These are phyloP conservation scores for Athelia sp. DNA, from an alignment of 1,284 basidiomycete species.

Conservation along the genomic window DNA sequence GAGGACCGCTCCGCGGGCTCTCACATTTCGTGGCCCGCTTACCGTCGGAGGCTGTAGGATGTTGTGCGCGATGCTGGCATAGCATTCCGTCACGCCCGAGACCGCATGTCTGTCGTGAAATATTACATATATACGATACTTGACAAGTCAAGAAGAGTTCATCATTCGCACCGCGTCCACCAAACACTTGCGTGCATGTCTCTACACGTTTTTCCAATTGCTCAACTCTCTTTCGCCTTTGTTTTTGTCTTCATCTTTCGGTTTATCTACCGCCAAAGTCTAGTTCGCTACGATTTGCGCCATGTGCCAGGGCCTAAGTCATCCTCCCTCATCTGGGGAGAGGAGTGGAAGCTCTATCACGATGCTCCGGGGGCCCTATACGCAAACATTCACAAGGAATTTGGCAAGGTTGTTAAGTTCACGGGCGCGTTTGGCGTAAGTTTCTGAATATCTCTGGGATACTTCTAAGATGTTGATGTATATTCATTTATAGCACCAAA, in stretches of 20 bases:
- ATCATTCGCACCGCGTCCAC: constrained; percentile 42
- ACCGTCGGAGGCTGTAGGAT: too few species aligned
- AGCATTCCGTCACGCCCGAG: too few species aligned
- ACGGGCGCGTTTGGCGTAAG: constrained; percentile 50
- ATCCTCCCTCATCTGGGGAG: constrained; percentile 50
- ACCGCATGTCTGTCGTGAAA: too few species aligned
- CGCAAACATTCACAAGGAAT: constrained; percentile 42
- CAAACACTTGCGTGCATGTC: constrained; percentile 12
- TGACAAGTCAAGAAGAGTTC: constrained; percentile 29
- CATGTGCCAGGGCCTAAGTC: constrained; percentile 42
- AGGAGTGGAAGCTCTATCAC: constrained; percentile 50
- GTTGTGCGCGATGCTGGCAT: too few species aligned
- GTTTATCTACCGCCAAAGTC: constrained; percentile 20
- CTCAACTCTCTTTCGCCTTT: constrained; percentile 13
- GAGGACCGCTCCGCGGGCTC: too few species aligned
- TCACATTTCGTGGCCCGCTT: too few species aligned
- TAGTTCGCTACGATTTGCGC: constrained; percentile 25
- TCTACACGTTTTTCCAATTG: too few species aligned
- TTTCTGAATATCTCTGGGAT: constrained; percentile 5
- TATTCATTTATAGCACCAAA: constrained; percentile 35
- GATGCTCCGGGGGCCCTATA: constrained; percentile 43
- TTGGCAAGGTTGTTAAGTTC: constrained; percentile 48
- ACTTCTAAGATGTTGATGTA: constrained; percentile 6
- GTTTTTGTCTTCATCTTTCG: constrained; percentile 20
- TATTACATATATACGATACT: neutral